Evolutionary conservation across 192 early-diverging fungal genomes (phyloP), one percentile per base, ranked within the genome.

Genomic region (Kickxella alabastrina): DNA sequence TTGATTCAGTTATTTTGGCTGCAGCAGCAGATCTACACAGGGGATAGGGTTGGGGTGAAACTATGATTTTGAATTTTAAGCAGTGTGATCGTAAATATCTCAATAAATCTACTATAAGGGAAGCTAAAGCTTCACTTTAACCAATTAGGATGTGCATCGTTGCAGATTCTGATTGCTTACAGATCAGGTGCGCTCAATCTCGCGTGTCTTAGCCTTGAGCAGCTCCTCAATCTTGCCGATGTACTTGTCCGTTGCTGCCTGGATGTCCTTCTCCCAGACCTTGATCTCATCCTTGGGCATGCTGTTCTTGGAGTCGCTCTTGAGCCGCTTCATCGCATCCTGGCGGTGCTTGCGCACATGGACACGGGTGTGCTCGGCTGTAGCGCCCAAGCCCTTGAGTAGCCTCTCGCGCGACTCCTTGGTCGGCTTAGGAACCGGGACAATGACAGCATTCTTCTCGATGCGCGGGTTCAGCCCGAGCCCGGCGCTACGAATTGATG

Each of bases 341-440:
- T 85, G 83, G 19, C 91, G 80, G 35, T 85, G 51, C 44, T 68
- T 67, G 43, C 88, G 83, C 43, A 92, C 75, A 38, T 82, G 75
- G 10, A 74, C 75, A 31, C 84, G 85, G n/a, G 82, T 55, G 50
- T 81, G 77, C 54, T 92, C 91, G 6, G 85, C 83, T 45, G 74
- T 59, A 38, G 75, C 64, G 19, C 62, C 55, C 9, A 83, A 79
- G 15, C 75, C 32, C 55, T 91, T 92, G 31, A 82, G 57, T 52
- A 92, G 68, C 18, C 81, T 77, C 10, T 87, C 85, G 18, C 88
- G 81, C 57, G 79, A 84, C 66, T 90, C 88, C 37, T 87, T 87
- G 6, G 87, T 87, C 4, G 84, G 82, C 85, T 87, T 89, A 53
- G 88, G 92, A 39, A 94, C 84, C 3, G 89, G 89, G 1, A 94